Base-by-base conservation (phyloP, 1,139 yeast species). In the Taiozyma sp. region DNA sequence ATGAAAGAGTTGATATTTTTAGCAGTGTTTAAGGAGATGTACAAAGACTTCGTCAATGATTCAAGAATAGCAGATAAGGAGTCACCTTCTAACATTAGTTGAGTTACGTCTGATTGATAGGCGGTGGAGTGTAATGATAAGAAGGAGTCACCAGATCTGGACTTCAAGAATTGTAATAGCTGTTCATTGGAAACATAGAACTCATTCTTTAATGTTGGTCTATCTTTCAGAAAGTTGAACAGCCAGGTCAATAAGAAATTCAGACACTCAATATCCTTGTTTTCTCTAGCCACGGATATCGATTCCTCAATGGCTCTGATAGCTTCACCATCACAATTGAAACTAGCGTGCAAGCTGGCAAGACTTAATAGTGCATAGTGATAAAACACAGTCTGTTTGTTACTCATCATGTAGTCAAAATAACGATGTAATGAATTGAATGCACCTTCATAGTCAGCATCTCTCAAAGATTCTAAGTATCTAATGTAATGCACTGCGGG, bases 251-350 rank as follows among this genome's bases (percentile, higher is more conserved):
- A 70, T n/a, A 90, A 77, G 57, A 83, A 84, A 16, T 89, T 85
- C 42, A 90, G 71, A 21, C 96, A 88, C 13, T 76, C 71, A 53
- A 80, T 75, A 64, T 90, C 97, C 56, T 83, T 84, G 60, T 87
- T 85, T 61, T 90, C 97, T 58, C 97, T 72, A 0, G 97, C 97
- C 2, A 90, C 91, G 4, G 88, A 75, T 3, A 90, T 85, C 0
- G 97, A 95, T 63, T 90, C 97, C 57, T 86, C 89, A 6, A 90
- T 86, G 0, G 96, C 86, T 57, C 84, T 77, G 16, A 88, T 67
- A 0, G 97, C 96, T 56, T 88, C 88, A 29, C 76, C 78, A 56
- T 81, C 82, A 57, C 86, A 86, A 37, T 86, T 84, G 67, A 88
- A 89, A 50, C 80, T 80, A 22, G 88, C 88, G 60, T 89, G 93